phyloP scores from a whole-genome alignment of 257 asterid genomes.

The Lycium ferocissimum region DNA sequence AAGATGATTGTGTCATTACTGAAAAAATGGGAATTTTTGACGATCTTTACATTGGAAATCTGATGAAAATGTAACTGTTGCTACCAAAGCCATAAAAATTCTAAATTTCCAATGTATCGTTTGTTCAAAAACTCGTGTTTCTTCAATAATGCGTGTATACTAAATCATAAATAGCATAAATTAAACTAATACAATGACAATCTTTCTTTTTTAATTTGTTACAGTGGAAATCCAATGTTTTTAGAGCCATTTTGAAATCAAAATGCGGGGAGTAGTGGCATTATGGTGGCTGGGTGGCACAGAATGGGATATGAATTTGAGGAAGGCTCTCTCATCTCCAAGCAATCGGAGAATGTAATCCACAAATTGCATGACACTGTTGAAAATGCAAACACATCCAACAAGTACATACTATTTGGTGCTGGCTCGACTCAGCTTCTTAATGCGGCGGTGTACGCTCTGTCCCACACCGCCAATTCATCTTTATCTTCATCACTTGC shows the following conservation, averaged over 20 bases:
- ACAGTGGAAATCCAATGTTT: slow-evolving; percentile 51
- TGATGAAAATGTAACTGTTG: too few species aligned
- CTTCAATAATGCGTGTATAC: too few species aligned
- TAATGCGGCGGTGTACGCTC: slow-evolving; percentile 32
- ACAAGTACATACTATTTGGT: slow-evolving; percentile 15
- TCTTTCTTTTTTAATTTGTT: not conserved
- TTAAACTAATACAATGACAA: too few species aligned
- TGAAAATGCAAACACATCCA: slow-evolving; percentile 20
- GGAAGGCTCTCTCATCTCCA: slow-evolving; percentile 23
- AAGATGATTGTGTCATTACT: too few species aligned
- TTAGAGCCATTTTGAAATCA: slow-evolving; percentile 45
- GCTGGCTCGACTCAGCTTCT: slow-evolving; percentile 35
- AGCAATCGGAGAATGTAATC: slow-evolving; percentile 32
- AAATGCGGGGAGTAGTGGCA: slow-evolving; percentile 18
- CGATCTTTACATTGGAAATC: too few species aligned
- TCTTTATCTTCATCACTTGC: not conserved
- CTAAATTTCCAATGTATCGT: too few species aligned
- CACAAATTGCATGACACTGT: slow-evolving; percentile 27
- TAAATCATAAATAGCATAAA: too few species aligned
- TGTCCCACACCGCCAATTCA: not conserved
- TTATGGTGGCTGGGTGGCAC: slow-evolving; percentile 22
- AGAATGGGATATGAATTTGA: slow-evolving; percentile 34
- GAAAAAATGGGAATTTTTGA: too few species aligned
- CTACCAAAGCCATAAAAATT: too few species aligned
- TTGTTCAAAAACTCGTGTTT: too few species aligned